Base-by-base conservation (phyloP, 2,329 filamentous ascomycete genomes). In the Sclerotinia glacialis region DNA sequence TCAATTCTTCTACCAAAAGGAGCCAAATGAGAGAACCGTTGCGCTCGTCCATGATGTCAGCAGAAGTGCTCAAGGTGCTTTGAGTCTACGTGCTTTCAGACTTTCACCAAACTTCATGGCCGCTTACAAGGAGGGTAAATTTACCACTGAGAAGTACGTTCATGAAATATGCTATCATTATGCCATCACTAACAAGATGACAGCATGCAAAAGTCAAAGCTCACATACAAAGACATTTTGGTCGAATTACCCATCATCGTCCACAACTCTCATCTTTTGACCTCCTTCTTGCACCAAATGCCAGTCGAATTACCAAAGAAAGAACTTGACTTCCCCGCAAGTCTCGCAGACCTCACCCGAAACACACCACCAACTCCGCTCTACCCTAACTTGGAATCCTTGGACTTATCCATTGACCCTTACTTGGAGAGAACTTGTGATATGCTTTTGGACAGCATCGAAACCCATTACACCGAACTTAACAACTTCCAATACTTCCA, bases 401-500 rank as follows among this genome's bases (percentile, higher is more conserved):
- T 99, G 67, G 92, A 97, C 74, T 88, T 99, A 70, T 92, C 90
- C 71, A 96, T 98, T 79, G 95, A 99, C 78, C 95, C 95, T 42
- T 97, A 96, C 85, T 88, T 99, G 58, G 94, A 98, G 85, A 97
- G 97, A 86, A 97, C 94, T 63, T 97, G 93, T 81, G 94, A 99
- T 77, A 87, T 97, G 72, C 87, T 99, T 67, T 88, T 98, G 70
- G 95, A 99, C 77, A 93, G 90, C 83, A 97, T 99, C 78, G 95
- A 99, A 83, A 90, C 90, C 66, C 95, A 99, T 83, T 95, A 98
- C 82, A 97, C 93, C 68, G 95, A 99, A 81, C 90, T 96, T 78
- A 98, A 98, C 87, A 99, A 99, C 86, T 95, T 96, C 83, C 93
- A 97, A 80, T 92, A 90, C 85, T 97, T 97, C 83, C 93, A 97